phyloP scores from a whole-genome alignment of 352 stramenopile species.

The Globisporangium solare region DNA sequence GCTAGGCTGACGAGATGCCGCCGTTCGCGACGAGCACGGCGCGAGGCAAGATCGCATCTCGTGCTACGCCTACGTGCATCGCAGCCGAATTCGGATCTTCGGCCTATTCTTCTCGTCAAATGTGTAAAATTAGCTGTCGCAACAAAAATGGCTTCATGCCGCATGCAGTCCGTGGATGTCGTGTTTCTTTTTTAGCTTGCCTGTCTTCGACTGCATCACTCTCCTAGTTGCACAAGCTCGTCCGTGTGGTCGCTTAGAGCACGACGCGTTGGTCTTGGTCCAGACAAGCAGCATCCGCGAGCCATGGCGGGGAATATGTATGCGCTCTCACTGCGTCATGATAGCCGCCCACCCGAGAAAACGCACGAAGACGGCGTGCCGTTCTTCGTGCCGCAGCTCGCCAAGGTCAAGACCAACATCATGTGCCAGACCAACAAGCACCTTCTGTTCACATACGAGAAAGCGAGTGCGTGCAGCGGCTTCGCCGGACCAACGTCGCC shows the following conservation, averaged over 20 bases:
- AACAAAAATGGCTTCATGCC: too few species aligned
- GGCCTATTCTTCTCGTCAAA: too few species aligned
- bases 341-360: slow-evolving; percentile 22
- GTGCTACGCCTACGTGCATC: slow-evolving; percentile 4
- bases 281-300: background rate
- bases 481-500: slow-evolving; percentile 13
- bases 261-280: background rate
- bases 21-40: slow-evolving; percentile 8
- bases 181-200: too few species aligned
- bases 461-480: background rate
- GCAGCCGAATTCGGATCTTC: too few species aligned
- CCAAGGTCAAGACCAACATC: slow-evolving; percentile 65
- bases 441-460: slow-evolving; percentile 51
- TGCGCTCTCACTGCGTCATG: slow-evolving; percentile 30
- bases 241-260: background rate
- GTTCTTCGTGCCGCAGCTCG: slow-evolving; percentile 58
- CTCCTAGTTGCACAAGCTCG: background rate
- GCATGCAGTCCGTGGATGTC: too few species aligned
- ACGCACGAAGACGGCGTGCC: slow-evolving; percentile 33
- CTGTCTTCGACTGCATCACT: too few species aligned
- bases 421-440: slow-evolving; percentile 49
- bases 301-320: slow-evolving; percentile 41
- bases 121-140: too few species aligned
- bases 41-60: slow-evolving; percentile 14
- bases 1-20: slow-evolving; percentile 10